Evolutionary conservation across 352 stramenopile genomes (phyloP).

Genomic region (Globisporangium spiculum): DNA sequence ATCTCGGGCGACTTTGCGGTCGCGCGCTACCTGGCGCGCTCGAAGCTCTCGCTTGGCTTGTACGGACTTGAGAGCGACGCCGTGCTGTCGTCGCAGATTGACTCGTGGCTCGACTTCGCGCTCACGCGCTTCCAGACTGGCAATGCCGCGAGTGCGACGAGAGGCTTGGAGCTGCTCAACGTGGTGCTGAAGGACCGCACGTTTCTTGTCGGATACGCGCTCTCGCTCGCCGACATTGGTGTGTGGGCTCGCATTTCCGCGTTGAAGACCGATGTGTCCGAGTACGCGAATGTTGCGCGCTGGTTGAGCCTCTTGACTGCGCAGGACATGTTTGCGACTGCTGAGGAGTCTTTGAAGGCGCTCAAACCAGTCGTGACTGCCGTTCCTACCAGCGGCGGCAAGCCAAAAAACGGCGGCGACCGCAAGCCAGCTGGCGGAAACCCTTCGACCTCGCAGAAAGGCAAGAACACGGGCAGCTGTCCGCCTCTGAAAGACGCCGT

Average conservation of each 20-base stretch:
- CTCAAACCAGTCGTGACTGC: constrained; percentile 29
- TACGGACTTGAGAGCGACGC: constrained; percentile 62
- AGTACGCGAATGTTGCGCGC: constrained; percentile 67
- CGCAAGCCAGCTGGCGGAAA: constrained; percentile 16
- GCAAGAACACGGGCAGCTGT: constrained; percentile 88
- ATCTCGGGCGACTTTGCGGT: constrained; percentile 80
- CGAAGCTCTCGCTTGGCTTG: constrained; percentile 36
- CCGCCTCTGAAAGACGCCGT: constrained; percentile 93
- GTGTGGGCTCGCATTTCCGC: constrained; percentile 83
- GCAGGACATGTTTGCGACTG: constrained; percentile 59
- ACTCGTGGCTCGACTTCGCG: constrained; percentile 95
- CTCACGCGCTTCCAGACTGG: constrained; percentile 46
- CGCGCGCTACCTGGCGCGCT: constrained; percentile 62
- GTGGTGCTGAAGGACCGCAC: constrained; percentile 86
- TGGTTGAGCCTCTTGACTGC: constrained; percentile 68
- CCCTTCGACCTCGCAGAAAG: constrained; percentile 37
- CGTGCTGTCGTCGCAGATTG: constrained; percentile 59
- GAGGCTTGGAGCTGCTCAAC: constrained; percentile 86
- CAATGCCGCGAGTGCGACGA: constrained; percentile 19
- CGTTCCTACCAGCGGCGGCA: constrained; percentile 6
- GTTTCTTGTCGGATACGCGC: constrained; percentile 91
- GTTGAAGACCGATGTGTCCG: constrained; percentile 39
- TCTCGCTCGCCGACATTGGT: constrained; percentile 96
- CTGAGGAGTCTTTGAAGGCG: constrained; percentile 47
- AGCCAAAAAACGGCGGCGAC: constrained; percentile 15